These are phyloP conservation scores for Aspergillus conjunctus DNA, from an alignment of 495 filamentous ascomycete genomes.

Conservation along the genomic window DNA sequence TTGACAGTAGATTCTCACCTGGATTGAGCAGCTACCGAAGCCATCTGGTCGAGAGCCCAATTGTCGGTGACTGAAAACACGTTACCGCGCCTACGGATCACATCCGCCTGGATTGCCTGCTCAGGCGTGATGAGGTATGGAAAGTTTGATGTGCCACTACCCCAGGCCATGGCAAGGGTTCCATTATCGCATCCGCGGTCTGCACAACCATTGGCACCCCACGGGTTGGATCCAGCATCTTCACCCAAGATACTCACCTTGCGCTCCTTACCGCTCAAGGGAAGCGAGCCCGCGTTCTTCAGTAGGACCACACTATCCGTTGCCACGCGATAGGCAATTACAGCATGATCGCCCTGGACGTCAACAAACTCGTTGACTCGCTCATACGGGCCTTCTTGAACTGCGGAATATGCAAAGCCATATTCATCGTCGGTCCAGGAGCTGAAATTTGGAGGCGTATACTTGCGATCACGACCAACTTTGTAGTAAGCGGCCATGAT, in stretches of 20 bases:
- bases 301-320: slow-evolving; percentile 81
- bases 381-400: slow-evolving; percentile 54
- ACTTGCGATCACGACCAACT: slow-evolving; percentile 67
- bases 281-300: slow-evolving; percentile 80
- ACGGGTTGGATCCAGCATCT: slow-evolving; percentile 75
- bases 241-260: slow-evolving; percentile 82
- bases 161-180: slow-evolving; percentile 94
- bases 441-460: slow-evolving; percentile 78
- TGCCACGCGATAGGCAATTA: slow-evolving; percentile 71
- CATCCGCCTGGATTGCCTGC: slow-evolving; percentile 77
- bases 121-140: slow-evolving; percentile 90
- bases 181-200: slow-evolving; percentile 86
- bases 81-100: slow-evolving; percentile 54
- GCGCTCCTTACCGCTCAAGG: slow-evolving; percentile 71
- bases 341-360: slow-evolving; percentile 74
- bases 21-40: slow-evolving; percentile 64
- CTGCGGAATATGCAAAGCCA: slow-evolving; percentile 65
- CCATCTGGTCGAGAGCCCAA: slow-evolving; percentile 62
- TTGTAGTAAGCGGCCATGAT: slow-evolving; percentile 96
- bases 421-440: slow-evolving; percentile 81
- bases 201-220: slow-evolving; percentile 81
- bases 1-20: slow-evolving; percentile 26
- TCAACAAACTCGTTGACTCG: slow-evolving; percentile 85
- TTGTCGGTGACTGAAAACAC: slow-evolving; percentile 79
- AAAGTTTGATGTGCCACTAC: slow-evolving; percentile 85